Evolutionary conservation across 106 monocot genomes (phyloP).

Genomic region (Chionographis japonica): DNA sequence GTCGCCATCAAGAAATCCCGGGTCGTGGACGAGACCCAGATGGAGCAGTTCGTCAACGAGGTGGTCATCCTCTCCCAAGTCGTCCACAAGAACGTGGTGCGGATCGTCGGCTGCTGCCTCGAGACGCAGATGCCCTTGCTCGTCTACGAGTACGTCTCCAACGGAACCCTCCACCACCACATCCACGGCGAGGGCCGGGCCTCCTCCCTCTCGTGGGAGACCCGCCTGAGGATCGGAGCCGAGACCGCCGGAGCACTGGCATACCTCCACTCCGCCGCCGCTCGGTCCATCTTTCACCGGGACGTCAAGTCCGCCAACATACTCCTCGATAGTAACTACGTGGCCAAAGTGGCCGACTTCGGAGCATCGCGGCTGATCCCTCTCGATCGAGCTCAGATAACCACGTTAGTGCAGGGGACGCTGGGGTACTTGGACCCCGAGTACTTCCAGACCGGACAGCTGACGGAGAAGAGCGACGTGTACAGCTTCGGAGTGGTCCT

Average conservation of each 20-base stretch:
- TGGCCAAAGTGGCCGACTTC: slow-evolving; percentile 42
- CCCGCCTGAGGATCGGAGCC: slow-evolving; percentile 18
- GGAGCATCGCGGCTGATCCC: slow-evolving; percentile 29
- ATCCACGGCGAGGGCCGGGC: not conserved
- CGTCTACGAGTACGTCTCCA: slow-evolving; percentile 5
- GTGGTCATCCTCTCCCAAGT: slow-evolving; percentile 8
- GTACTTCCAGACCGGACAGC: slow-evolving; percentile 15
- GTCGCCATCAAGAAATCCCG: slow-evolving; percentile 23
- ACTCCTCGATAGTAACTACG: slow-evolving; percentile 27
- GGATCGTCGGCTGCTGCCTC: slow-evolving; percentile 21
- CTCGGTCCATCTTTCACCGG: slow-evolving; percentile 32
- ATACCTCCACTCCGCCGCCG: slow-evolving; percentile 35
- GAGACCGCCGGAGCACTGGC: slow-evolving; percentile 45
- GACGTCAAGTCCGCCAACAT: slow-evolving; percentile 48
- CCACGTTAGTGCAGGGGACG: slow-evolving; percentile 25
- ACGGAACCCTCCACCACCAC: slow-evolving; percentile 16
- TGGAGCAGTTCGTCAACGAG: slow-evolving; percentile 25
- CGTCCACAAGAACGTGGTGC: slow-evolving; percentile 18
- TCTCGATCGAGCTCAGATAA: slow-evolving; percentile 10
- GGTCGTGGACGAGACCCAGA: slow-evolving; percentile 5
- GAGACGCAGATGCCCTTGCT: slow-evolving; percentile 8
- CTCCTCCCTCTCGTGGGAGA: slow-evolving; percentile 3
- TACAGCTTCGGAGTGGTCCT: slow-evolving; percentile 50
- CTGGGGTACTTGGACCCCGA: slow-evolving; percentile 27
- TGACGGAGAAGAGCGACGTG: slow-evolving; percentile 29